Percentiles rank a stretch among this genome's conserved stretches.
Evolutionary conservation across 2,329 filamentous ascomycete genomes (phyloP).

Genomic region (Podosphaera aphanis): DNA sequence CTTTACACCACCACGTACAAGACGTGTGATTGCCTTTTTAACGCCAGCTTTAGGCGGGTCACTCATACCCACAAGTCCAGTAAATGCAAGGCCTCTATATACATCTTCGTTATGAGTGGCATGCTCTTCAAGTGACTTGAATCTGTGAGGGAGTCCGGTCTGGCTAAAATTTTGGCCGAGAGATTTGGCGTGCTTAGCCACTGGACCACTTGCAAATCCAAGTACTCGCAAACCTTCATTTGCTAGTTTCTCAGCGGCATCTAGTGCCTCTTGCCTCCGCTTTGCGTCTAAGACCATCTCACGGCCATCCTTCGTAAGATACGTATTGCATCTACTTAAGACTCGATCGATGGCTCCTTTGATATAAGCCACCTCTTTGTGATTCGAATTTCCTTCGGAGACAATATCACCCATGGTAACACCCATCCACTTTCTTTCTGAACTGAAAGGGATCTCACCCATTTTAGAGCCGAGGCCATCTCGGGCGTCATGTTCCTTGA

Average conservation of each 20-base stretch:
- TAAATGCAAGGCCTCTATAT: conserved; percentile 69
- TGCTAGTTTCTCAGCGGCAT: conserved; percentile 71
- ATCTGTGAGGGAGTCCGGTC: conserved; percentile 26
- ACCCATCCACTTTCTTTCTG: conserved; percentile 97
- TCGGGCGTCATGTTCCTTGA: conserved; percentile 77
- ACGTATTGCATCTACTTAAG: conserved; percentile 70
- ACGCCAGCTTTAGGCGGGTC: conserved; percentile 85
- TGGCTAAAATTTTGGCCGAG: conserved; percentile 16
- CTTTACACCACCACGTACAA: conserved; percentile 86
- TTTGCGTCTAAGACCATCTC: conserved; percentile 66
- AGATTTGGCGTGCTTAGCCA: conserved; percentile 25
- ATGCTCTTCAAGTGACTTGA: conserved; percentile 8
- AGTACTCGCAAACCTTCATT: conserved; percentile 73
- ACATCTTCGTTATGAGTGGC: conserved; percentile 38
- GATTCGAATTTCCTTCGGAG: conserved; percentile 13
- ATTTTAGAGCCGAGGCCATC: conserved; percentile 63
- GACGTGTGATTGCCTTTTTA: conserved; percentile 61
- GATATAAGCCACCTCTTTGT: conserved; percentile 67
- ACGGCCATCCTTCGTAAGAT: conserved; percentile 62
- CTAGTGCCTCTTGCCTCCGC: conserved; percentile 47
- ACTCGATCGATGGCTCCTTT: conserved; percentile 86
- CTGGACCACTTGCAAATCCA: conserved; percentile 71
- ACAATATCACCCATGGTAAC: conserved; percentile 44
- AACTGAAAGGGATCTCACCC: conserved; percentile 84
- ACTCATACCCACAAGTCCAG: conserved; percentile 88